Conservation (phyloP, 2,329 filamentous ascomycete species). For the Gliomastix tumulicola region DNA sequence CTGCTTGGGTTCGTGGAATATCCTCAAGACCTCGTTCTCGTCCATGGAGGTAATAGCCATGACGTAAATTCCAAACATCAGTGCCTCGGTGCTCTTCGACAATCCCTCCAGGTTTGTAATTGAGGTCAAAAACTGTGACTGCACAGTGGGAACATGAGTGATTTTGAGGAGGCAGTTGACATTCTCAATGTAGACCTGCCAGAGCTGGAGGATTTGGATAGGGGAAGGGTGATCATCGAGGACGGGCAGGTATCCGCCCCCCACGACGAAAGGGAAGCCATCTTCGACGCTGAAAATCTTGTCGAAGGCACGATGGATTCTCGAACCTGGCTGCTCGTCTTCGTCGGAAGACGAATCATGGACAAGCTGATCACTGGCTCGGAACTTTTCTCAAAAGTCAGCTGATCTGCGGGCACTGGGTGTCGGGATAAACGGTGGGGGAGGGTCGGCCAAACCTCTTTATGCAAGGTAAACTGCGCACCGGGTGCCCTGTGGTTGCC, state of each 20-base stretch:
- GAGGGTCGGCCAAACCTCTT: conserved; percentile 42
- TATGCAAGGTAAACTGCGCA: conserved; percentile 27
- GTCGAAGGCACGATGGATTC: conserved; percentile 52
- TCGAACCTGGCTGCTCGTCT: conserved; percentile 40
- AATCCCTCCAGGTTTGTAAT: conserved; percentile 47
- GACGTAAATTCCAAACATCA: conserved; percentile 62
- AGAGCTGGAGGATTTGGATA: conserved; percentile 56
- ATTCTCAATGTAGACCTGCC: conserved; percentile 65
- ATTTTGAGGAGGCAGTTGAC: conserved; percentile 64
- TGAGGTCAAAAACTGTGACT: conserved; percentile 57
- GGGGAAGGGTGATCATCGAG: conserved; percentile 43
- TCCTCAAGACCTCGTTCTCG: conserved; percentile 45
- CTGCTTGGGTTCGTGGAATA: conserved; percentile 45
- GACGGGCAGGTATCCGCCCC: conserved; percentile 32
- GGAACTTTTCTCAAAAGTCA: conserved; percentile 31
- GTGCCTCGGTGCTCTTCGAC: conserved; percentile 50
- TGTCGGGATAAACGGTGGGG: background rate
- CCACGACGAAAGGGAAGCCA: conserved; percentile 51
- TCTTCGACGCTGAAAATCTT: conserved; percentile 49
- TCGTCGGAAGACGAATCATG: conserved; percentile 54
- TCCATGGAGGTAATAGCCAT: conserved; percentile 51
- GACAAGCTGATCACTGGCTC: conserved; percentile 37
- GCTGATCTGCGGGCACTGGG: no score
- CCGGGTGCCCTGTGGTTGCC: conserved; percentile 1
- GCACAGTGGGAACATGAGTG: conserved; percentile 59